These are phyloP conservation scores for Chrysophaeum taylorii DNA, from an alignment of 352 stramenopile species.

Conservation along the genomic window DNA sequence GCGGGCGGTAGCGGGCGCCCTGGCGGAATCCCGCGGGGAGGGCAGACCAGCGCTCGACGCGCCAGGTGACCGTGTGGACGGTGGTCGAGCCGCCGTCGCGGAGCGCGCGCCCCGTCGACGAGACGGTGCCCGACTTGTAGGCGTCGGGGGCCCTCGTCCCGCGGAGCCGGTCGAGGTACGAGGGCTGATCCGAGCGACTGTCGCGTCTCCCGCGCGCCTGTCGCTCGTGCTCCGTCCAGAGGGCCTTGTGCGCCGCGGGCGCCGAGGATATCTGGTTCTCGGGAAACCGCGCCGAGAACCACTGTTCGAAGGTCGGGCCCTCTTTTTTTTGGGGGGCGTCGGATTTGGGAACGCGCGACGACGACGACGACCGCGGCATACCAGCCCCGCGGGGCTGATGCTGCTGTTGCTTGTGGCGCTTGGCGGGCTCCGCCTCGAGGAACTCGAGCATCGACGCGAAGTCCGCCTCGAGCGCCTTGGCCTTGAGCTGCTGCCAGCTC, in stretches of 20 bases:
- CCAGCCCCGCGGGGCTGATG: no score
- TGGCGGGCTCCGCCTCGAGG: not conserved
- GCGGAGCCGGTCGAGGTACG: not conserved
- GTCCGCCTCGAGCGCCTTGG: not conserved
- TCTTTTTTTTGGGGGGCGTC: not conserved
- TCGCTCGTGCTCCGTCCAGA: not conserved
- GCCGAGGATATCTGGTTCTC: not conserved
- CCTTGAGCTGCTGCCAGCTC: not conserved
- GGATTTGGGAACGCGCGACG: not conserved
- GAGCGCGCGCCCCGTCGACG: no score
- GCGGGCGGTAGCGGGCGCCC: slow-evolving; percentile 9
- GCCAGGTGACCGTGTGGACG: not conserved
- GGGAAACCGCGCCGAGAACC: not conserved
- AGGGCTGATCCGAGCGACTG: not conserved
- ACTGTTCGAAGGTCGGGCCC: not conserved
- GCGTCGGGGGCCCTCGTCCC: not conserved
- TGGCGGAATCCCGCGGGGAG: slow-evolving; percentile 4
- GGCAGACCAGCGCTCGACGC: not conserved
- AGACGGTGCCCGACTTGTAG: not conserved
- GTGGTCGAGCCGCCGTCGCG: no score
- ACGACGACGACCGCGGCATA: no score
- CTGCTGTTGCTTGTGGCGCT: no score
- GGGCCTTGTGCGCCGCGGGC: slow-evolving; percentile 1
- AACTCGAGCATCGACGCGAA: not conserved
- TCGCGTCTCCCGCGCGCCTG: not conserved